Percentiles rank a stretch among this genome's conserved stretches.
Evolutionary conservation across 2,329 filamentous ascomycete species (phyloP).

Genomic region (Mycogone perniciosa): DNA sequence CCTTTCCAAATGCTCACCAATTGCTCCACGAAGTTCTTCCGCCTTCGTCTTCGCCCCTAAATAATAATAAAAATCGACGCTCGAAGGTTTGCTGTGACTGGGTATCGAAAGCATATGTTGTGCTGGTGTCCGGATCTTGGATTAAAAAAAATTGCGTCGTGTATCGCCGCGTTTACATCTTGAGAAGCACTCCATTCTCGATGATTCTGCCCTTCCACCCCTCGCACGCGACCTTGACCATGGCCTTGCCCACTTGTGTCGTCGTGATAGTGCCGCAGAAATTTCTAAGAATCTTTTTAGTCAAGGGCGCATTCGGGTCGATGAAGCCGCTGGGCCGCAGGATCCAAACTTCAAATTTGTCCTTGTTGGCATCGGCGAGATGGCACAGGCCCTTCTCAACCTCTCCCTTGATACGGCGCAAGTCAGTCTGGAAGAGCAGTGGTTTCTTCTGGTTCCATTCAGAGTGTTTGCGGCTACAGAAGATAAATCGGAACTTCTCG

Average conservation of each 20-base stretch:
- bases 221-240: slow-evolving; percentile 31
- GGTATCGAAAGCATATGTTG: no score
- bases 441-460: slow-evolving; percentile 29
- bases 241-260: slow-evolving; percentile 29
- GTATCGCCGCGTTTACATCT: slow-evolving; percentile 19
- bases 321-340: slow-evolving; percentile 31
- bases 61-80: no score
- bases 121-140: no score
- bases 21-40: no score
- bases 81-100: no score
- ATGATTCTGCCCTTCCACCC: slow-evolving; percentile 31
- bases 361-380: slow-evolving; percentile 27
- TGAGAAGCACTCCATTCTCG: slow-evolving; percentile 27
- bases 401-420: slow-evolving; percentile 32
- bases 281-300: slow-evolving; percentile 23
- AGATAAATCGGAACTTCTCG: slow-evolving; percentile 37
- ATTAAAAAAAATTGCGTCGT: background rate
- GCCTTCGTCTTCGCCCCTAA: no score
- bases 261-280: slow-evolving; percentile 28
- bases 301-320: slow-evolving; percentile 17
- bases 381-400: slow-evolving; percentile 34
- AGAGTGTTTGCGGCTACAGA: slow-evolving; percentile 33
- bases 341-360: slow-evolving; percentile 30
- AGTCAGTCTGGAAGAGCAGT: slow-evolving; percentile 31
- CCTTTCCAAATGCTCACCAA: no score